Evolutionary conservation across 805 yeast species (phyloP).

Genomic region (Candida wancherniae): DNA sequence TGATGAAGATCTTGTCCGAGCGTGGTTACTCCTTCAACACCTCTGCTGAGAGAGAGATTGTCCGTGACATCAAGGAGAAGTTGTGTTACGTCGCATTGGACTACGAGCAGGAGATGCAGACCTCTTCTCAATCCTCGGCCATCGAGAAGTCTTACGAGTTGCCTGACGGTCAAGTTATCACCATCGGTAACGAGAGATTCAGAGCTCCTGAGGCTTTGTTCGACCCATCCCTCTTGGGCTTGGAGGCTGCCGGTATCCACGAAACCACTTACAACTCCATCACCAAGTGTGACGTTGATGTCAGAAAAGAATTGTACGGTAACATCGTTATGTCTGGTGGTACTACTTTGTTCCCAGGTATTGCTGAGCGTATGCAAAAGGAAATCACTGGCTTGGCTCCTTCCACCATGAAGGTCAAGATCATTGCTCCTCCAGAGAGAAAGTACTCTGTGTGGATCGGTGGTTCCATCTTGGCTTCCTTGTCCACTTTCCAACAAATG

Average conservation of each 20-base stretch:
- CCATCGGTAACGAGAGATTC: conserved; percentile 99
- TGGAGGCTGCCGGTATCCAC: conserved; percentile 98
- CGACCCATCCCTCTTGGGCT: conserved; percentile 90
- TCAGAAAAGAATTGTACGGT: conserved; percentile 97
- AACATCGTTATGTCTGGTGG: conserved; percentile 99
- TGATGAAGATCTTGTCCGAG: conserved; percentile 97
- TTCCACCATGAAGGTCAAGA: conserved; percentile 99
- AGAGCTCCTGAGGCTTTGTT: conserved; percentile 99
- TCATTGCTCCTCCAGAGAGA: conserved; percentile 99
- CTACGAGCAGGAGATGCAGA: conserved; percentile 99
- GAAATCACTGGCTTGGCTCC: conserved; percentile 99
- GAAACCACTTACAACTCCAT: conserved; percentile 94
- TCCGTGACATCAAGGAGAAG: conserved; percentile 93
- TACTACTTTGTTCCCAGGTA: conserved; percentile 99
- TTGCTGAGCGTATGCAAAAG: conserved; percentile 99
- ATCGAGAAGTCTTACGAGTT: conserved; percentile 98
- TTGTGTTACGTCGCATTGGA: conserved; percentile 98
- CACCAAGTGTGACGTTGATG: conserved; percentile 98
- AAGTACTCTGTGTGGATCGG: conserved; percentile 99
- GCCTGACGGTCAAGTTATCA: conserved; percentile 99
- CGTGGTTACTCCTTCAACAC: conserved; percentile 99
- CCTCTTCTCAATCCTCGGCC: conserved; percentile 96
- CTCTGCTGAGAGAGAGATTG: conserved; percentile 98
- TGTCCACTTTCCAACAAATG: conserved; percentile 99
- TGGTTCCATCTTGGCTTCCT: conserved; percentile 98